Evolutionary conservation across 495 filamentous ascomycete genomes (phyloP).

Genomic region (Amorphotheca resinae): DNA sequence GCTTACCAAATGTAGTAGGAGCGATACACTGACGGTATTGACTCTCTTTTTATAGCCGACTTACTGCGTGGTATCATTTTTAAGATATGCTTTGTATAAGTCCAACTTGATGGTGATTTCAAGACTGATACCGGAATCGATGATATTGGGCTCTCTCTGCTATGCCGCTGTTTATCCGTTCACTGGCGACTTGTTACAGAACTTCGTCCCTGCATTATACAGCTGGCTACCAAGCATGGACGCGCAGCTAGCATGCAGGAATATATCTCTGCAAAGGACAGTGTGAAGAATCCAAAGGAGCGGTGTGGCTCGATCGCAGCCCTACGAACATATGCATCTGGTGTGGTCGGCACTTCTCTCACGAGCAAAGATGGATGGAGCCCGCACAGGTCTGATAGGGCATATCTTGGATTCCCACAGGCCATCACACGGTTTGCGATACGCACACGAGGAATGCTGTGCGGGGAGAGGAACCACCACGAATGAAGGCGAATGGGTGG

Average conservation of each 20-base stretch:
- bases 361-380: neutral
- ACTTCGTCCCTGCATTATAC: slow-evolving; percentile 4
- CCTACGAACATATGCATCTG: slow-evolving; percentile 7
- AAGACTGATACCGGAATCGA: no score
- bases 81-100: no score
- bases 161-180: no score
- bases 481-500: slow-evolving; percentile 1
- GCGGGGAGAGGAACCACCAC: slow-evolving; percentile 3
- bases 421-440: slow-evolving; percentile 12
- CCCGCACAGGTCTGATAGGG: neutral
- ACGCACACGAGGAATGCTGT: slow-evolving; percentile 15
- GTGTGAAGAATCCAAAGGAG: slow-evolving; percentile 7
- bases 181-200: neutral
- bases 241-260: neutral
- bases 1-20: no score
- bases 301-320: slow-evolving; percentile 16
- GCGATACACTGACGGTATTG: no score
- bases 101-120: no score
- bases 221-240: neutral
- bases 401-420: neutral
- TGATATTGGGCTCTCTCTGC: no score
- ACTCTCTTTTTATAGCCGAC: no score
- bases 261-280: neutral
- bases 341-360: neutral
- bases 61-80: no score